These are phyloP conservation scores for Besnoitia besnoiti DNA, from an alignment of 169 alveolate genomes.

Conservation along the genomic window DNA sequence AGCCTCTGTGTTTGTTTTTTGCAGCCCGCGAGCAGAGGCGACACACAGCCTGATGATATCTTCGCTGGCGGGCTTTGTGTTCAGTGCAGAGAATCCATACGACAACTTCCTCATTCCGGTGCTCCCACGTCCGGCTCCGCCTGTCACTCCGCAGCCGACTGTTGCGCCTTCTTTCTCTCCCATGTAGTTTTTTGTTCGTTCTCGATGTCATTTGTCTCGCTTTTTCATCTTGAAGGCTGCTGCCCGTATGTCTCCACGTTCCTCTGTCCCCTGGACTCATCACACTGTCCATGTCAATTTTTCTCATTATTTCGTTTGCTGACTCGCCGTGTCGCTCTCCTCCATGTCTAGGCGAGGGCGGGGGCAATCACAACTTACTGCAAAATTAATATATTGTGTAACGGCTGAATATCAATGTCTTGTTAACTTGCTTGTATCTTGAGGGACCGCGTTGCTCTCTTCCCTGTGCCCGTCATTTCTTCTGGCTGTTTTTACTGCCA, in stretches of 20 bases:
- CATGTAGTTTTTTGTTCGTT: neutral
- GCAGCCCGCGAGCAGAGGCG: slow-evolving; percentile 12
- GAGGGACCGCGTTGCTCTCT: no score
- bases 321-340: neutral
- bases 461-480: no score
- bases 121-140: slow-evolving; percentile 6
- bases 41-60: neutral
- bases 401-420: no score
- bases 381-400: no score
- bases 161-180: neutral
- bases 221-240: neutral
- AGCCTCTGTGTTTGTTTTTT: no score
- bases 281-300: no score
- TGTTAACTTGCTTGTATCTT: no score
- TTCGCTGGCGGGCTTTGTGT: slow-evolving; percentile 28
- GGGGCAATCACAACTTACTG: neutral
- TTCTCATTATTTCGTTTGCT: neutral
- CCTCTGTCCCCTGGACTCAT: no score
- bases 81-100: neutral
- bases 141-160: neutral
- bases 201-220: neutral
- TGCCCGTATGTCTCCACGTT: no score
- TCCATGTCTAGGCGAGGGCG: neutral
- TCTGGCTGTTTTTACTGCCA: no score
- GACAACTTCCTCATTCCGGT: slow-evolving; percentile 35